Evolutionary conservation across 352 stramenopile species (phyloP).

Genomic region (Globisporangium spiculum): DNA sequence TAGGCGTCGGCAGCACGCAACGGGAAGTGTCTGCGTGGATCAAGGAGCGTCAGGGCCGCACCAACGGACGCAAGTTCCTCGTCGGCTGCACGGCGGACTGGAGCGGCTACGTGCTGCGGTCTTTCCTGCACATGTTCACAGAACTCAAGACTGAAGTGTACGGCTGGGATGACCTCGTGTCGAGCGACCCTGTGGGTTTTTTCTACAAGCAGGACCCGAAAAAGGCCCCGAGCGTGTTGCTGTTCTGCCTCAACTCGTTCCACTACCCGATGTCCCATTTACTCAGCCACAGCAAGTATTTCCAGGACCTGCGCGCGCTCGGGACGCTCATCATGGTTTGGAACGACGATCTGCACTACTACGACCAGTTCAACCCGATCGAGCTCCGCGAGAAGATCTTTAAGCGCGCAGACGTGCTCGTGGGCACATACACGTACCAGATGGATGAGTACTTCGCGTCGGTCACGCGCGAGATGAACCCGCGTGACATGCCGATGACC

Average conservation of each 20-base stretch:
- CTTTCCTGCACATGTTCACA: constrained; percentile 64
- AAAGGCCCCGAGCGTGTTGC: constrained; percentile 57
- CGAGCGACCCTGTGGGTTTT: constrained; percentile 47
- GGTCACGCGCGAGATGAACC: constrained; percentile 40
- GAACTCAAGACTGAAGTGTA: constrained; percentile 56
- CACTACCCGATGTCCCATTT: constrained; percentile 63
- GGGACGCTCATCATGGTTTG: constrained; percentile 70
- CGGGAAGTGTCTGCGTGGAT: constrained; percentile 66
- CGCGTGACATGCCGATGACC: constrained; percentile 57
- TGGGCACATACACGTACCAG: constrained; percentile 75
- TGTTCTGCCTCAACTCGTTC: constrained; percentile 82
- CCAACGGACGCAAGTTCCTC: constrained; percentile 70
- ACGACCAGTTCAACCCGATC: constrained; percentile 70
- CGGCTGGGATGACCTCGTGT: constrained; percentile 64
- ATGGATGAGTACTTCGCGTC: constrained; percentile 77
- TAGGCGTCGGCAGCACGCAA: constrained; percentile 27
- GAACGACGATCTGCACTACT: constrained; percentile 82
- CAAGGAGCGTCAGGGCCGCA: constrained; percentile 50
- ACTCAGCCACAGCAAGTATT: constrained; percentile 59
- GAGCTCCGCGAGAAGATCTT: constrained; percentile 61
- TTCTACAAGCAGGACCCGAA: constrained; percentile 67
- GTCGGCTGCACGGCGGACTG: constrained; percentile 63
- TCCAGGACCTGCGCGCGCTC: constrained; percentile 60
- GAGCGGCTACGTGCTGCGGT: constrained; percentile 62
- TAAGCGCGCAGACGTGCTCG: constrained; percentile 58